Percentiles rank a stretch among this genome's conserved stretches.
These are phyloP conservation scores for Cladorrhinum sp. DNA, from an alignment of 2,329 filamentous ascomycete genomes.

Conservation along the genomic window DNA sequence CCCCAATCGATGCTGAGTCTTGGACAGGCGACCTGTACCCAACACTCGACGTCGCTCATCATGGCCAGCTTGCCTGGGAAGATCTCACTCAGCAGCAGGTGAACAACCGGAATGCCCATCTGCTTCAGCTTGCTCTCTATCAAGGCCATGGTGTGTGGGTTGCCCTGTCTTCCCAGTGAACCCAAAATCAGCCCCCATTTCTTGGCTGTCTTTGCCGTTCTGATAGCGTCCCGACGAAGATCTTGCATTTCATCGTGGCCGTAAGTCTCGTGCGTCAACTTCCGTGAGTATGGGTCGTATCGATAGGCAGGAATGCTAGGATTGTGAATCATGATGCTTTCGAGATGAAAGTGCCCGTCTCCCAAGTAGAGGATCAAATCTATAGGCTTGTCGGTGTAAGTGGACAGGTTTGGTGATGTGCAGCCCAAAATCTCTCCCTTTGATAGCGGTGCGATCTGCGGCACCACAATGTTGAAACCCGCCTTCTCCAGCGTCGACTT, in stretches of 20 bases:
- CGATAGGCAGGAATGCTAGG: conserved; percentile 85
- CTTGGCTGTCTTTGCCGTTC: conserved; percentile 67
- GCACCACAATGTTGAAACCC: conserved; percentile 81
- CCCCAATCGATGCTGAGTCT: conserved; percentile 97
- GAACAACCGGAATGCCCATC: conserved; percentile 75
- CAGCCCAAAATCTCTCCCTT: conserved; percentile 98
- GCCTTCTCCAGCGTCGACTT: conserved; percentile 73
- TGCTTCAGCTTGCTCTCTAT: conserved; percentile 75
- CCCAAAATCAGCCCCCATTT: conserved; percentile 97
- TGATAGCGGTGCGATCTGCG: conserved; percentile 87
- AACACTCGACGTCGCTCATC: conserved; percentile 93
- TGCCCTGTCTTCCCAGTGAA: conserved; percentile 88
- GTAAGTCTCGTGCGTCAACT: conserved; percentile 87
- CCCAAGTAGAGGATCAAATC: conserved; percentile 86
- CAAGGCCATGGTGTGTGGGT: conserved; percentile 84
- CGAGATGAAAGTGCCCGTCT: conserved; percentile 91
- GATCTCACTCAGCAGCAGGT: conserved; percentile 87
- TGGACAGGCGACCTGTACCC: conserved; percentile 98
- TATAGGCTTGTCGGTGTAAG: conserved; percentile 40
- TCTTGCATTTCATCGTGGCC: conserved; percentile 87
- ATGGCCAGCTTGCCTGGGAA: conserved; percentile 92
- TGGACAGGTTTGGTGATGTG: conserved; percentile 66
- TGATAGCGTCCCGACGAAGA: conserved; percentile 73
- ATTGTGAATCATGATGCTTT: conserved; percentile 99
- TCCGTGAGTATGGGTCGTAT: conserved; percentile 94